Base-by-base conservation (phyloP, 1,284 basidiomycete species). In the Leccinum fallax region DNA sequence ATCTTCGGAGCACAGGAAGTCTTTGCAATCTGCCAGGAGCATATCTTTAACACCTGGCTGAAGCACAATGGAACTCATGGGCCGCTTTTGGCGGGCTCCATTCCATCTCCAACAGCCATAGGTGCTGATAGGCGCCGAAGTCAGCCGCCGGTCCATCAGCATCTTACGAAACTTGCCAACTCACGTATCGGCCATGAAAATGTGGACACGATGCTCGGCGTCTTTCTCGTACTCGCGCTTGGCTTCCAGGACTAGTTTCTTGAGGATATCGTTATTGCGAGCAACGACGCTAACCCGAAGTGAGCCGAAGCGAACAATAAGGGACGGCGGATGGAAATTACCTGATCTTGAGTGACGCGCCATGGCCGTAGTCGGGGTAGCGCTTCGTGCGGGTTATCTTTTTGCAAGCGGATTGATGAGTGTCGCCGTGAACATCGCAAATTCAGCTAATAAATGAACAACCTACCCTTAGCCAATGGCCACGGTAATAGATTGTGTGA, bases 181-280 rank as follows among this genome's bases (percentile, higher is more conserved):
- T 83, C 82, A 93, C 89, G 88, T 89, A 78, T 93, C 92, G 43
- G 89, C 92, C 78, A 93, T 82, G 77, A 89, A 93, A 64, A 93
- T 93, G 70, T 93, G 91, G 58, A 93, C 91, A 63, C 90, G 87
- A 71, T 93, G 91, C 68, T 92, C 90, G 61, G 92, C 90, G 75
- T 93, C 91, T 76, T 91, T 92, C 76, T 93, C 92, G 67, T 93
- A 93, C 65, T 92, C 90, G 59, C 86, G 85, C 77, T 93, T 93
- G 28, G 91, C 91, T 75, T 93, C 91, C 43, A 93, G 76, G 15
- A 93, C 92, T 21, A 93, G 82, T 71, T 85, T 88, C 82, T 93
- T 93, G 68, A 93, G 79, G 62, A 93, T 90, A 72, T 90, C 89
- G 69, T 93, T 93, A 74, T 85, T 93, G 53, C 92, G 87, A 21